Evolutionary conservation across 1,284 basidiomycete species (phyloP).

Genomic region (Rhodotorula mucilaginosa): DNA sequence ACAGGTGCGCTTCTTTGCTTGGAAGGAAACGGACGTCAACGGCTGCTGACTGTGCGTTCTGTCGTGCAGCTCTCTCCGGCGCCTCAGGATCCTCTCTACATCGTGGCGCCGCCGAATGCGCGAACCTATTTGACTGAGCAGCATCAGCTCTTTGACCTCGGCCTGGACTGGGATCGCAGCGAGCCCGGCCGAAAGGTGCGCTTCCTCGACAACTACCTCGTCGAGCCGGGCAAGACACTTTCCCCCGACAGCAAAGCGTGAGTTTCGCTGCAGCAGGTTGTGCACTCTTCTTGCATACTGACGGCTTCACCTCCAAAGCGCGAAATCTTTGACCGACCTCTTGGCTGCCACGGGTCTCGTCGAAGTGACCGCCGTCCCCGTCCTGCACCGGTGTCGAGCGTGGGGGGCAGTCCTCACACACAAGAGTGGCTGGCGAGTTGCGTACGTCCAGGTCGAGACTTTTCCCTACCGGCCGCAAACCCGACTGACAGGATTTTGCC

Average conservation of each 20-base stretch:
- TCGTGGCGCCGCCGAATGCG: constrained; percentile 36
- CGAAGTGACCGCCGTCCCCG: constrained; percentile 57
- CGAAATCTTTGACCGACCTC: constrained; percentile 12
- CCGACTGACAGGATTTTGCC: constrained; percentile 23
- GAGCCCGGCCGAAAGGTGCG: constrained; percentile 13
- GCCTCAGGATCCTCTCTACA: constrained; percentile 25
- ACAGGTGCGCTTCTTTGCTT: constrained; percentile 55
- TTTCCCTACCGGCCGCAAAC: too few relatives aligned
- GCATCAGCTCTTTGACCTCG: constrained; percentile 44
- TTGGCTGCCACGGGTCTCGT: constrained; percentile 38
- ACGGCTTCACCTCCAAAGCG: not conserved
- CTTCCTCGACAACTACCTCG: constrained; percentile 31
- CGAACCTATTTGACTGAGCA: constrained; percentile 39
- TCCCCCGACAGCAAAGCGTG: constrained; percentile 9
- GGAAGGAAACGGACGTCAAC: not conserved
- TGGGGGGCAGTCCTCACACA: constrained; percentile 70
- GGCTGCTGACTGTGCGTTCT: not conserved
- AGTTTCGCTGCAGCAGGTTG: not conserved
- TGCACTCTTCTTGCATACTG: too few relatives aligned
- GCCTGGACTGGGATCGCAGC: constrained; percentile 33
- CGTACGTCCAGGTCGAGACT: constrained; percentile 55
- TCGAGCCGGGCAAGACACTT: constrained; percentile 29
- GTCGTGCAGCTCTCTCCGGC: constrained; percentile 16
- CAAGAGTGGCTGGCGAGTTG: constrained; percentile 72
- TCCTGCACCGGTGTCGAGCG: constrained; percentile 68